phyloP scores from a whole-genome alignment of 345 rosid genomes.

The Zanthoxylum bungeanum region DNA sequence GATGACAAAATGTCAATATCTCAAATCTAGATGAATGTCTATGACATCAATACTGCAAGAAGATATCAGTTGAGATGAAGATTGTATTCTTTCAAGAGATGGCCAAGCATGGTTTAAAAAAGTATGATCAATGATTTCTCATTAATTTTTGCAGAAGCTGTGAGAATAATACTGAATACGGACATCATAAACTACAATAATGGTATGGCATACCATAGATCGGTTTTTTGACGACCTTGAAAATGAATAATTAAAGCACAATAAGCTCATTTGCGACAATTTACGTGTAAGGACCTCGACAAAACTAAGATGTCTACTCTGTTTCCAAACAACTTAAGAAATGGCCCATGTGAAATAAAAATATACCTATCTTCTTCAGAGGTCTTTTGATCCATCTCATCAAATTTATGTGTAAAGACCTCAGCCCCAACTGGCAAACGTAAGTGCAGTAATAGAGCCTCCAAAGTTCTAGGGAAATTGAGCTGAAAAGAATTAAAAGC shows the following conservation, averaged over 20 bases:
- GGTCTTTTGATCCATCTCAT: constrained; percentile 61
- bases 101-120: not conserved
- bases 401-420: constrained; percentile 77
- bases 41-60: not conserved
- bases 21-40: not conserved
- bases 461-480: constrained; percentile 84
- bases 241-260: not conserved
- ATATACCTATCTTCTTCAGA: constrained; percentile 63
- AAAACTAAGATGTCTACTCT: not conserved
- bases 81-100: not conserved
- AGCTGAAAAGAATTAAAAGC: constrained; percentile 43
- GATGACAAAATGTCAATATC: not conserved
- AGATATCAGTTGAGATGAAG: not conserved
- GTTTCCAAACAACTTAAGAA: constrained; percentile 8
- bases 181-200: constrained; percentile 4
- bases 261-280: no score
- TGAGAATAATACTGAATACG: no score
- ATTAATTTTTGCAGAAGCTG: not conserved
- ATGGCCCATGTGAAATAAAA: not conserved
- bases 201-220: not conserved
- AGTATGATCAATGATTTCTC: no score
- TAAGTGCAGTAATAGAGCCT: constrained; percentile 77
- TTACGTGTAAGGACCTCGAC: no score
- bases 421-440: constrained; percentile 85
- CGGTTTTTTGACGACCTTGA: not conserved